phyloP scores from a whole-genome alignment of 495 filamentous ascomycete species.

The Penicillium mononematosum region DNA sequence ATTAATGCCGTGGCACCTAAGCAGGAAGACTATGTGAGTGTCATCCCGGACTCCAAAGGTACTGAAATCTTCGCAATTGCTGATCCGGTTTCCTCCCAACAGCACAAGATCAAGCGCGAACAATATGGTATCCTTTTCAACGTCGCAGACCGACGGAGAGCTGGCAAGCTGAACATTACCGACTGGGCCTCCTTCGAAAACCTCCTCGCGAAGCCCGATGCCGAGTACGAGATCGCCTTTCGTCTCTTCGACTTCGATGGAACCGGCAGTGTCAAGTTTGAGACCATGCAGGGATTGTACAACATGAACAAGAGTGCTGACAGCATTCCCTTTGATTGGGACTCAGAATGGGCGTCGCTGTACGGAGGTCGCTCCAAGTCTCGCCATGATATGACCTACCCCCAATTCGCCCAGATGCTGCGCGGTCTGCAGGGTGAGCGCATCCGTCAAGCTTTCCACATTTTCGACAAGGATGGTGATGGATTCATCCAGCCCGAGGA shows the following conservation, averaged over 20 bases:
- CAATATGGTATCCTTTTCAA: constrained; percentile 91
- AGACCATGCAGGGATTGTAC: constrained; percentile 76
- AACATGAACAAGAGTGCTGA: constrained; percentile 75
- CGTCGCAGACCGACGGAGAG: constrained; percentile 75
- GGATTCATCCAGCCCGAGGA: constrained; percentile 97
- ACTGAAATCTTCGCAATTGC: neutral
- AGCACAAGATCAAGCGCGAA: constrained; percentile 97
- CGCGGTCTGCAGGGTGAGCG: constrained; percentile 93
- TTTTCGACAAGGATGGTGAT: constrained; percentile 88
- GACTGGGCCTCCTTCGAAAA: constrained; percentile 95
- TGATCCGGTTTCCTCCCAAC: constrained; percentile 20
- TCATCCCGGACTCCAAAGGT: neutral
- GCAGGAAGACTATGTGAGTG: constrained; percentile 84
- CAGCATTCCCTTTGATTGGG: constrained; percentile 93
- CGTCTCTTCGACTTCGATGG: constrained; percentile 87
- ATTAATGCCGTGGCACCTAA: constrained; percentile 85
- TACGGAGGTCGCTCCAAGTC: constrained; percentile 84
- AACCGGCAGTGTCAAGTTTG: constrained; percentile 79
- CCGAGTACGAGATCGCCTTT: constrained; percentile 98
- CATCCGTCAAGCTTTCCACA: constrained; percentile 90
- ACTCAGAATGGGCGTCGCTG: constrained; percentile 92
- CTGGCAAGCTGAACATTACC: constrained; percentile 68
- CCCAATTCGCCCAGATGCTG: constrained; percentile 97
- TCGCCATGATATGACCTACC: constrained; percentile 88
- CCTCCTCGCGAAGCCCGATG: constrained; percentile 88